Conservation (phyloP, 768 basidiomycete species). For the Chlorophyllum brunneum region DNA sequence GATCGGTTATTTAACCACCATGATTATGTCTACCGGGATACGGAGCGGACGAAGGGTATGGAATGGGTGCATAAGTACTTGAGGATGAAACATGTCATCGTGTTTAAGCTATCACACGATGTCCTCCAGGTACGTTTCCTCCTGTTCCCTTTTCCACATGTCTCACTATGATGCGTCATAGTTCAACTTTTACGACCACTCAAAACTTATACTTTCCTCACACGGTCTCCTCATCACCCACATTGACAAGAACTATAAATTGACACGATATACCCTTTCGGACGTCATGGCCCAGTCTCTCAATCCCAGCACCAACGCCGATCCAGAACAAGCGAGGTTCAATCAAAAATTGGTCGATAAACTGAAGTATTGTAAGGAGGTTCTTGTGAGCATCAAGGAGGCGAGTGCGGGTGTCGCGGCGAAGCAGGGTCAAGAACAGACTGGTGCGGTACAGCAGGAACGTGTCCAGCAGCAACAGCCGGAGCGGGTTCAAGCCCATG, state of each 20-base stretch:
- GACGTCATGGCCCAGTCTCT: constrained; percentile 62
- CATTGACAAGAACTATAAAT: constrained; percentile 84
- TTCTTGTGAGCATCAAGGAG: constrained; percentile 64
- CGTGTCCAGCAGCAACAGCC: background rate
- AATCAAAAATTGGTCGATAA: constrained; percentile 68
- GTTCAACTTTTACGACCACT: constrained; percentile 99
- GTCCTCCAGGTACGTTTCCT: constrained; percentile 75
- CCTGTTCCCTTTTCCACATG: background rate
- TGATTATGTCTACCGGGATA: constrained; percentile 75
- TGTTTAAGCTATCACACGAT: constrained; percentile 95
- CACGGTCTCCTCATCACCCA: constrained; percentile 78
- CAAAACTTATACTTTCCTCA: constrained; percentile 86
- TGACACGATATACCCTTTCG: constrained; percentile 69
- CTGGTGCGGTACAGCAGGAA: background rate
- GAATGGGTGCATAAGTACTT: constrained; percentile 95
- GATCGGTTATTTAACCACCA: constrained; percentile 83
- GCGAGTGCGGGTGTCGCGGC: constrained; percentile 36
- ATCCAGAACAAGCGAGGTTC: constrained; percentile 57
- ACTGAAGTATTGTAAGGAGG: constrained; percentile 84
- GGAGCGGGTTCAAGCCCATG: background rate
- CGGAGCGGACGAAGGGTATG: constrained; percentile 73
- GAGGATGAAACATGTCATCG: constrained; percentile 94
- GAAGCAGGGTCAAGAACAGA: constrained; percentile 11
- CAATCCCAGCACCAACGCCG: constrained; percentile 27
- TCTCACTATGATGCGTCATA: constrained; percentile 26